phyloP scores from a whole-genome alignment of 768 basidiomycete species.

The Collybia mongolica region DNA sequence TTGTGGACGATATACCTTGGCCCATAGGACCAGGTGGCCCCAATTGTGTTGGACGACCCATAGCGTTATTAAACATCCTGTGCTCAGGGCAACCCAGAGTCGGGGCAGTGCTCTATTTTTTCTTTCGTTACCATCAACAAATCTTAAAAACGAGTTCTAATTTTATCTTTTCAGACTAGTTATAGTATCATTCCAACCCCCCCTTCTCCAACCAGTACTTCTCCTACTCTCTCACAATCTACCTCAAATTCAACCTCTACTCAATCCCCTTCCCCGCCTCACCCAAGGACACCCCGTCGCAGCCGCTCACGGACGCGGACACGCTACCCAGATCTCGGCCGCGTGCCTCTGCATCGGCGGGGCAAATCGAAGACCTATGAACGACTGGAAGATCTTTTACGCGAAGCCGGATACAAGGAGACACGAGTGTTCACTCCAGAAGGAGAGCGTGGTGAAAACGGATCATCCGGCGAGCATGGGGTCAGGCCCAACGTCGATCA shows the following conservation, averaged over 20 bases:
- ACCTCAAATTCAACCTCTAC: conserved; percentile 33
- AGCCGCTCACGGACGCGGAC: conserved; percentile 30
- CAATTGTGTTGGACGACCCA: no score
- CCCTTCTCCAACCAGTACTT: conserved; percentile 32
- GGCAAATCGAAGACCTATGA: conserved; percentile 84
- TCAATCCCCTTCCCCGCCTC: conserved; percentile 39
- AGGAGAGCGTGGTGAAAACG: conserved; percentile 46
- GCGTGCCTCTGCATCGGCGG: conserved; percentile 73
- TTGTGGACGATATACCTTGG: no score
- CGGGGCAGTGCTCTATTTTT: not conserved
- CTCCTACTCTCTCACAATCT: conserved; percentile 41
- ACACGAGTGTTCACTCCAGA: conserved; percentile 89
- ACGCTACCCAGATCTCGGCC: conserved; percentile 63
- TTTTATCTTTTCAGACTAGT: conserved; percentile 17
- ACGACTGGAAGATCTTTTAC: conserved; percentile 79
- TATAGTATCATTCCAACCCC: conserved; percentile 25
- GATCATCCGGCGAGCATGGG: conserved; percentile 24
- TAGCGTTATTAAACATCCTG: no score
- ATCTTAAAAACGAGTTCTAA: not conserved
- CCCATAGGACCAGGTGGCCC: no score
- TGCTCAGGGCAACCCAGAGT: no score
- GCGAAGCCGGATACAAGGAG: conserved; percentile 90
- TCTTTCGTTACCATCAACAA: not conserved
- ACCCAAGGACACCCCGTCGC: conserved; percentile 39
- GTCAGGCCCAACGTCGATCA: conserved; percentile 24